A percentile compares a stretch with the other conserved stretches of the same genome.
Conservation (phyloP, 1,139 yeast species). For the Magnusiomyces paraingens region DNA sequence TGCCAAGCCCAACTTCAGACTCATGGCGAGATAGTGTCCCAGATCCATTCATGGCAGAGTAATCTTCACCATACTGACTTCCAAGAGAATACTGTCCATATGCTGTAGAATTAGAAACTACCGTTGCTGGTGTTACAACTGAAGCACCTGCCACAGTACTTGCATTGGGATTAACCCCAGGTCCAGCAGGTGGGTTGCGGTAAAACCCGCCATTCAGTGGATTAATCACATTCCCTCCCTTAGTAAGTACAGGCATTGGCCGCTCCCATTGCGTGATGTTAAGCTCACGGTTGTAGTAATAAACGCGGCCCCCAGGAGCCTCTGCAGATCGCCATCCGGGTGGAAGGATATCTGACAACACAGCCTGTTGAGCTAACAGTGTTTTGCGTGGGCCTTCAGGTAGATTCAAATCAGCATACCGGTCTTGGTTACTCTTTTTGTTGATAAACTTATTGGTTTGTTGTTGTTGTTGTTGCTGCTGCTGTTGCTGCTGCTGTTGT, state of each 20-base stretch:
- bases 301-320: conserved; percentile 33
- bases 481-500: not conserved
- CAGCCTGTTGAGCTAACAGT: not conserved
- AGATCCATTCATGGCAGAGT: too few species aligned
- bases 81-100: too few species aligned
- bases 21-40: too few species aligned
- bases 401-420: conserved; percentile 3
- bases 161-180: conserved; percentile 16
- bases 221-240: too few species aligned
- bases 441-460: not conserved
- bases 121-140: conserved; percentile 21
- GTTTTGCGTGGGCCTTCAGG: conserved; percentile 8
- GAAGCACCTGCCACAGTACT: conserved; percentile 9
- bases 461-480: not conserved
- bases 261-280: conserved; percentile 53
- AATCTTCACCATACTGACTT: too few species aligned
- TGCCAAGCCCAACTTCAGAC: too few species aligned
- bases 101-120: not conserved
- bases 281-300: conserved; percentile 49
- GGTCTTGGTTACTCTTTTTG: not conserved
- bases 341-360: conserved; percentile 24
- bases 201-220: conserved; percentile 9
- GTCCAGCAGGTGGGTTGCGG: conserved; percentile 3
- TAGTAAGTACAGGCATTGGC: conserved; percentile 32
- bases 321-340: conserved; percentile 35